These are phyloP conservation scores for Ascochyta viciae-villosae DNA, from an alignment of 2,329 filamentous ascomycete genomes.

Conservation along the genomic window DNA sequence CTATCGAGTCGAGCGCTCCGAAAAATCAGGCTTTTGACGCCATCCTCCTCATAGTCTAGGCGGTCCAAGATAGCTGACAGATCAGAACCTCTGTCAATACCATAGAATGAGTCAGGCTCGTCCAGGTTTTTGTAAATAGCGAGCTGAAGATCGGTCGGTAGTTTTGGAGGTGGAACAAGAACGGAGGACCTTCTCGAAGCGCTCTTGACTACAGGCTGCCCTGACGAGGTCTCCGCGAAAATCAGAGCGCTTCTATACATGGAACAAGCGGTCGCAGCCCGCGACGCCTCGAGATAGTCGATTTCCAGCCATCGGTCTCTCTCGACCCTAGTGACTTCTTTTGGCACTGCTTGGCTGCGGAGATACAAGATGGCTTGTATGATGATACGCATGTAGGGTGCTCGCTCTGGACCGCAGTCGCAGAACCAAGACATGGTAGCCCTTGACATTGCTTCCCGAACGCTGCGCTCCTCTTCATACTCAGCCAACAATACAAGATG, in stretches of 20 bases:
- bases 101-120: conserved; percentile 96
- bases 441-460: conserved; percentile 67
- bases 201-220: conserved; percentile 55
- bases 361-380: conserved; percentile 86
- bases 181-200: conserved; percentile 69
- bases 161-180: conserved; percentile 54
- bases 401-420: conserved; percentile 54
- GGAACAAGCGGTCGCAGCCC: conserved; percentile 76
- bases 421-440: conserved; percentile 71
- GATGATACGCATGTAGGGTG: conserved; percentile 73
- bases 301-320: conserved; percentile 85
- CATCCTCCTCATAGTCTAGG: conserved; percentile 88
- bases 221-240: conserved; percentile 76
- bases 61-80: conserved; percentile 79
- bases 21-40: conserved; percentile 85
- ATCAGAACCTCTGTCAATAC: conserved; percentile 78
- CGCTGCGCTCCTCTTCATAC: conserved; percentile 64
- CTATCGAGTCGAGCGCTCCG: conserved; percentile 91
- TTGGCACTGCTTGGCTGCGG: conserved; percentile 76
- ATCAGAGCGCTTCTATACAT: conserved; percentile 89
- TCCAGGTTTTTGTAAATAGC: conserved; percentile 90
- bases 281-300: conserved; percentile 73
- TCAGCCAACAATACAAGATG: conserved; percentile 80
- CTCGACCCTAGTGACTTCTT: conserved; percentile 80
- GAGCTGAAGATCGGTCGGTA: conserved; percentile 73